Evolutionary conservation across 257 asterid species (phyloP), one percentile per base, ranked within the genome.

Genomic region (Penstemon davidsonii): DNA sequence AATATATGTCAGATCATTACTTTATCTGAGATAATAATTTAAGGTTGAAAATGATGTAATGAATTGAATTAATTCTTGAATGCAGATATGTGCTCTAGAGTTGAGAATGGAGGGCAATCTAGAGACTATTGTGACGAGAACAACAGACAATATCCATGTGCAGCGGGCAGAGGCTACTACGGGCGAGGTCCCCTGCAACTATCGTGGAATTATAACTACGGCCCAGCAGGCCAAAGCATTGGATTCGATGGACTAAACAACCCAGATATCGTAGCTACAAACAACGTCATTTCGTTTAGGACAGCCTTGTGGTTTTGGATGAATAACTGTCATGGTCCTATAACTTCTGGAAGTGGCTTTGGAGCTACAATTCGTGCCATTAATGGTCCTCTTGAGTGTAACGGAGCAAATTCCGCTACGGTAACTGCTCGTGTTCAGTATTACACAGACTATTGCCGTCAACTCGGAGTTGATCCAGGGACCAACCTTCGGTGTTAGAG

Each of bases 181-280:
- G 88, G 88, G 4, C 71, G 91, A n/a, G 91, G 91, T 2, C 86
- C 91, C 0, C 25, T 85, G 0, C 91, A 82, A 68, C 71, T 84
- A 49, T 75, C 89, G 2, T 84, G 89, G 89, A 84, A 84, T 73
- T 84, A 56, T 81, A 84, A 85, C 73, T 85, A 85, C n/a, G 91
- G 91, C 0, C 69, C 83, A 0, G 88, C 91, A 0, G 86, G 91
- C 18, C 12, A 68, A 19, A 66, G 64, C 56, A 74, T 83, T 6
- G 76, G 75, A 0, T 83, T 83, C 38, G 79, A 85, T 10, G 86
- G 86, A 1, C 49, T 85, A 52, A 73, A 72, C 51, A 65, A 80
- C 25, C 88, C 90, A 0, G 86, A 76, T 1, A 78, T 62, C 1
- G 88, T 85, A 0, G 84, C 82, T 5, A 59, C 43, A 36, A 63